Base-by-base conservation (phyloP, 2,329 filamentous ascomycete species). In the Trichoderma lentiforme region DNA sequence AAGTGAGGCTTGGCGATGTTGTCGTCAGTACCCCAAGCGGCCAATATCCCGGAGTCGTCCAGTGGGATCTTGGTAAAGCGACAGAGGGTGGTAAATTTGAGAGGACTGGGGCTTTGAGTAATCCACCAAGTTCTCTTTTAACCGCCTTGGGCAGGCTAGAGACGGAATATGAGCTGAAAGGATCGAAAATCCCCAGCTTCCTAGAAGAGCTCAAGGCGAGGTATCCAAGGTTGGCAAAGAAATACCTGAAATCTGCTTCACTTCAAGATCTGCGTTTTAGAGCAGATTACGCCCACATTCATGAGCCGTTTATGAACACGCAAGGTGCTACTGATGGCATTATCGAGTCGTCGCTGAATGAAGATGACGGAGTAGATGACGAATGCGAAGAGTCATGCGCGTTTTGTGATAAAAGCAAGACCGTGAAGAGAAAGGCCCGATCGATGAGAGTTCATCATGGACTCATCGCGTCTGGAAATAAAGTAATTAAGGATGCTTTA, bases 1-100 rank as follows among this genome's bases (percentile, higher is more conserved):
- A 79, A 9, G 73, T 79, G 11, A 76, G 77, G 0, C 74, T 80
- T 0, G 78, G 79, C 0, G 79, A 79, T 8, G 36, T 80, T 2
- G 76, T 79, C 0, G 75, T 80, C 0, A 77, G 78, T 43, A 64
- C 73, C 0, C 77, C 78, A 0, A 15, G 72, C 0, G 74, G 72
- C 2, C 68, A 24, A 0, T 74, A 7, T 0, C 73, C 76, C 0
- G 78, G 78, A 0, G 75, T 78, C 0, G 26, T 75, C 1, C 76
- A 80, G 18, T 78, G 77, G n/a, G 76, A 79, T 18, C 11, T 76
- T 1, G 72, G 71, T 0, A 79, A 78, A 30, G 71, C 71, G 0
- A 71, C 53, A 8, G 1, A 53, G 4, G 1, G 60, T 0, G 34
- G 43, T 7, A n/a, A 43, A 0, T 75, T 51, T 51, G 63, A 76